Conservation (phyloP, 129 eudicot genomes). For the Rutidosis leptorrhynchoides region DNA sequence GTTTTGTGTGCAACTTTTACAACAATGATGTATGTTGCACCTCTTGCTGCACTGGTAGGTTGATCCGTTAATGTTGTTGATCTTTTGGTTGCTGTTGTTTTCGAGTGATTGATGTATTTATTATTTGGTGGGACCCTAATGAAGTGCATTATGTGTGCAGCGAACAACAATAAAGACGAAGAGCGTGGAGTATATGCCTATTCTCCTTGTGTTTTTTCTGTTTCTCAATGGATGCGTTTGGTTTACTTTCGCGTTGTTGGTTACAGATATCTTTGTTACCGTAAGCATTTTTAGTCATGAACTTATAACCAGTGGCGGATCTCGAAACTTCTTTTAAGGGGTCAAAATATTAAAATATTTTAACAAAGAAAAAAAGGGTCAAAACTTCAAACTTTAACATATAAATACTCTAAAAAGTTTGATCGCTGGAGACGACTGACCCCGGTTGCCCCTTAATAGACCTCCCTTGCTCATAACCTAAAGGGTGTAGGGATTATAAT, state of each 20-base stretch:
- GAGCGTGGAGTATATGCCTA: constrained; percentile 62
- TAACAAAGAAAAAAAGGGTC: too few relatives aligned
- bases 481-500: not conserved
- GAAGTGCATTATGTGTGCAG: constrained; percentile 23
- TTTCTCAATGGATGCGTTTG: constrained; percentile 47
- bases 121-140: not conserved
- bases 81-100: not conserved
- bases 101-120: not conserved
- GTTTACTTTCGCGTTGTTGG: constrained; percentile 46
- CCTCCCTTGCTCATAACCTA: too few relatives aligned
- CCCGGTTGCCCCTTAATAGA: too few relatives aligned
- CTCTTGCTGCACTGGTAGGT: constrained; percentile 65
- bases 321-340: too few relatives aligned
- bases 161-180: constrained; percentile 46
- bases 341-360: too few relatives aligned
- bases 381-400: too few relatives aligned
- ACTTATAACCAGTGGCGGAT: too few relatives aligned
- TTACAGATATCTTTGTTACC: constrained; percentile 40
- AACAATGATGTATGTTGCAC: constrained; percentile 63
- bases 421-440: too few relatives aligned
- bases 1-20: constrained; percentile 62
- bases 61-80: not conserved
- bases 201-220: constrained; percentile 47
- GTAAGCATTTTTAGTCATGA: too few relatives aligned
- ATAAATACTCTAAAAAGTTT: too few relatives aligned